Conservation (phyloP, 169 alveolate species). For the Eimeria necatrix region DNA sequence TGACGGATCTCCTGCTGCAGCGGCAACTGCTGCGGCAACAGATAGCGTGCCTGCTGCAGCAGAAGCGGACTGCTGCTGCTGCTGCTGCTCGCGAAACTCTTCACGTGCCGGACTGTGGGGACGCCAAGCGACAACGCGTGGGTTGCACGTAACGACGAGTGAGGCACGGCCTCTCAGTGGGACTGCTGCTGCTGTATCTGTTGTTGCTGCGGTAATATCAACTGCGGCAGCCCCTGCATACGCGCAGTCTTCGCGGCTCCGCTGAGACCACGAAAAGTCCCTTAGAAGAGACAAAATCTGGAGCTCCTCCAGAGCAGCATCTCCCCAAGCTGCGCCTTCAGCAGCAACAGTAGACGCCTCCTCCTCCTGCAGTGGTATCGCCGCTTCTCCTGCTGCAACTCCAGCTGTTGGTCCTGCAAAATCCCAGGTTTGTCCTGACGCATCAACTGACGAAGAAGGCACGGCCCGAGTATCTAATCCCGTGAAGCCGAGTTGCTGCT, state of each 20-base stretch:
- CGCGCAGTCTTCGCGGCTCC: background rate
- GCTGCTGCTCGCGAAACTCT: background rate
- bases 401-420: background rate
- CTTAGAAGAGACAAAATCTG: conserved; percentile 33
- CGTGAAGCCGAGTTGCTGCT: background rate
- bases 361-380: background rate
- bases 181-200: background rate
- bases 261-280: conserved; percentile 39
- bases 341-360: conserved; percentile 28
- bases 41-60: conserved; percentile 23
- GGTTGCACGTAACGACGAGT: conserved; percentile 13
- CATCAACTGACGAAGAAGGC: background rate
- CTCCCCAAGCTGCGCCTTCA: conserved; percentile 61
- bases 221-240: conserved; percentile 16
- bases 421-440: background rate
- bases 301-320: conserved; percentile 51
- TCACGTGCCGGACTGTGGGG: background rate
- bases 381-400: conserved; percentile 25
- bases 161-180: background rate
- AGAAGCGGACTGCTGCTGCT: background rate
- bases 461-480: background rate
- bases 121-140: conserved; percentile 55
- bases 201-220: background rate
- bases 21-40: background rate
- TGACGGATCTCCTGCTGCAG: background rate